Conservation (phyloP, 192 early-diverging fungal genomes). For the Jimgerdemannia lactiflua region DNA sequence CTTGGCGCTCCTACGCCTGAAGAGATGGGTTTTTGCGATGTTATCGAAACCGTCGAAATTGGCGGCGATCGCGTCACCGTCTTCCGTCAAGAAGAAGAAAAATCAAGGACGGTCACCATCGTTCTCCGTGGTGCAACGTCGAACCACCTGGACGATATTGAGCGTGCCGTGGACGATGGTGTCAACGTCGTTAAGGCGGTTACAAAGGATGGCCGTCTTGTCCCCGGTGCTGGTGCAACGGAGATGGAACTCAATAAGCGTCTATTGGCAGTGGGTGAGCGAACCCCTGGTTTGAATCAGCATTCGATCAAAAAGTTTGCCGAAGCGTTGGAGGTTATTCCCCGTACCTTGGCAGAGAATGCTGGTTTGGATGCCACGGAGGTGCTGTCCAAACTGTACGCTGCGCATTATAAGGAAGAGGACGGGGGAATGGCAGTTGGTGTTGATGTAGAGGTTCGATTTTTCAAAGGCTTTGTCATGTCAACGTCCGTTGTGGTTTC, state of each 20-base stretch:
- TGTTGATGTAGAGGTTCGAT: slow-evolving; percentile 75
- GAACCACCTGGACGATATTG: slow-evolving; percentile 95
- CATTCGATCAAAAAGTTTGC: slow-evolving; percentile 99
- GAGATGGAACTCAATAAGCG: slow-evolving; percentile 91
- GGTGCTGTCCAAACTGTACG: slow-evolving; percentile 96
- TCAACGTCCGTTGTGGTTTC: slow-evolving; percentile 33
- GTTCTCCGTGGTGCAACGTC: slow-evolving; percentile 94
- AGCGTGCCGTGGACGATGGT: slow-evolving; percentile 97
- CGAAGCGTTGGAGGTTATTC: slow-evolving; percentile 96
- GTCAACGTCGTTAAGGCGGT: slow-evolving; percentile 96
- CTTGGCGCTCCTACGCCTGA: slow-evolving; percentile 91
- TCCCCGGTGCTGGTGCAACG: slow-evolving; percentile 91
- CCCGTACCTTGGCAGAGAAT: slow-evolving; percentile 96
- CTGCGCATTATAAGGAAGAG: slow-evolving; percentile 74
- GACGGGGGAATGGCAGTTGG: slow-evolving; percentile 56
- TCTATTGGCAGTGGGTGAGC: slow-evolving; percentile 76
- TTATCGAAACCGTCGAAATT: slow-evolving; percentile 96
- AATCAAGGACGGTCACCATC: slow-evolving; percentile 88
- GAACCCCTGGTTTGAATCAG: slow-evolving; percentile 94
- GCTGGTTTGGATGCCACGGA: slow-evolving; percentile 96
- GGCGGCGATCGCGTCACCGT: slow-evolving; percentile 96
- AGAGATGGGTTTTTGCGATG: slow-evolving; percentile 98
- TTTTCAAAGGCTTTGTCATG: neutral
- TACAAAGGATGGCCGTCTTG: slow-evolving; percentile 77
- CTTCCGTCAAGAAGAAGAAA: slow-evolving; percentile 92